These are phyloP conservation scores for Meyerozyma carpophila DNA, from an alignment of 1,139 yeast genomes.

Conservation along the genomic window DNA sequence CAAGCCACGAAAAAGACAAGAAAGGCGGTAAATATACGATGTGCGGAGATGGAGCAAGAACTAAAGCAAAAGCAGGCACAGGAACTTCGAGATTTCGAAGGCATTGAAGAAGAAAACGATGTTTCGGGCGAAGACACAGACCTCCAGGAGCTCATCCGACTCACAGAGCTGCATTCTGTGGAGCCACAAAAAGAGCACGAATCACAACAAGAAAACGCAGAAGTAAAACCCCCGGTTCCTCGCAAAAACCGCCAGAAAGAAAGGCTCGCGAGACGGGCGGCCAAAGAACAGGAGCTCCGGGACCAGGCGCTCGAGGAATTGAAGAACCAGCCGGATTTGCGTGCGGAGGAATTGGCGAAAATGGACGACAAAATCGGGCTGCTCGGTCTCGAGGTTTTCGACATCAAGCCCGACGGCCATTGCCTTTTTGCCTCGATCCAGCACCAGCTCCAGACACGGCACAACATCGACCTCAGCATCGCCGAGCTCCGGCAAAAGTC, in stretches of 20 bases:
- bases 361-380: slow-evolving; percentile 48
- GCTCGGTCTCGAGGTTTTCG: slow-evolving; percentile 48
- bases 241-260: slow-evolving; percentile 83
- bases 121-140: slow-evolving; percentile 4
- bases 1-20: slow-evolving; percentile 79
- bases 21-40: slow-evolving; percentile 49
- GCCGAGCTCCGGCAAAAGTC: slow-evolving; percentile 59
- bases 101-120: slow-evolving; percentile 6
- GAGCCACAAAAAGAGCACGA: neutral
- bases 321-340: slow-evolving; percentile 54
- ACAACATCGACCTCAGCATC: slow-evolving; percentile 33
- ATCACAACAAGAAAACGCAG: neutral
- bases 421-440: slow-evolving; percentile 83
- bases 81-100: slow-evolving; percentile 33
- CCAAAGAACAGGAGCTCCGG: slow-evolving; percentile 56
- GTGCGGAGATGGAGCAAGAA: slow-evolving; percentile 54
- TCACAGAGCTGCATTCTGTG: neutral
- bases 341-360: slow-evolving; percentile 65
- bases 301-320: slow-evolving; percentile 74
- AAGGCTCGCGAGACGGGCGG: slow-evolving; percentile 68
- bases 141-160: neutral
- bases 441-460: slow-evolving; percentile 65
- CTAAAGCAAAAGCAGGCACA: slow-evolving; percentile 47
- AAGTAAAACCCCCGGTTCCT: slow-evolving; percentile 16
- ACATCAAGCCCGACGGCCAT: slow-evolving; percentile 88